Base-by-base conservation (phyloP, 1,284 basidiomycete genomes). In the Trametes versicolor region DNA sequence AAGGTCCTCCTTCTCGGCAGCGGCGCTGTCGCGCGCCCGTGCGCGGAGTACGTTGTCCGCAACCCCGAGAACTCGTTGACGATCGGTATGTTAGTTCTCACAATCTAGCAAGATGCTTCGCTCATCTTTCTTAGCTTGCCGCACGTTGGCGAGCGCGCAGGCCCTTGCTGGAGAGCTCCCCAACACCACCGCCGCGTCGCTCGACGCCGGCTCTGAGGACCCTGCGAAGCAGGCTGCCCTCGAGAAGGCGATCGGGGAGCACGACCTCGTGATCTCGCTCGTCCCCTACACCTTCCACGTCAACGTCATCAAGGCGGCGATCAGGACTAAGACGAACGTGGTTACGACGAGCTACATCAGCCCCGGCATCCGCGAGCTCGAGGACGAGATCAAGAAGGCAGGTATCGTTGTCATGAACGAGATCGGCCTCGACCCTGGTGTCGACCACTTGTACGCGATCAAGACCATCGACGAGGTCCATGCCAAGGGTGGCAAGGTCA, bases 331-430 rank as follows among this genome's bases (percentile, higher is more conserved):
- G 84, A 95, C 92, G 51, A 85, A 98, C 78, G 97, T 99, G 61
- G 95, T 99, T 71, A 99, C 98, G 56, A 99, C 98, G 49, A 95
- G 92, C 71, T 99, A 99, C 80, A 89, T 99, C 68, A 91, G 86
- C 63, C 95, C 95, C 49, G 93, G 92, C 17, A 97, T 99, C 88
- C 90, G 88, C 67, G 96, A 88, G 71, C 88, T 99, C 43, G 92
- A 99, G 71, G 87, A 85, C 62, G 91, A 90, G 69, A 94, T 88
- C 70, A 93, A 93, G 81, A 87, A 90, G 70, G 96, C 96, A 1
- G 97, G 97, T 21, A 96, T 99, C 75, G 86, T 96, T 60, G 95
- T 98, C 68, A 87, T 99, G 87, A 99, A 99, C 82, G 97, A 99
- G 85, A 96, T 99, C 73, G 97, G 97, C 68, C 87, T 99, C 36